Evolutionary conservation across 2,329 filamentous ascomycete genomes (phyloP), one percentile per base, ranked within the genome.

Genomic region (Penicillium sp.): DNA sequence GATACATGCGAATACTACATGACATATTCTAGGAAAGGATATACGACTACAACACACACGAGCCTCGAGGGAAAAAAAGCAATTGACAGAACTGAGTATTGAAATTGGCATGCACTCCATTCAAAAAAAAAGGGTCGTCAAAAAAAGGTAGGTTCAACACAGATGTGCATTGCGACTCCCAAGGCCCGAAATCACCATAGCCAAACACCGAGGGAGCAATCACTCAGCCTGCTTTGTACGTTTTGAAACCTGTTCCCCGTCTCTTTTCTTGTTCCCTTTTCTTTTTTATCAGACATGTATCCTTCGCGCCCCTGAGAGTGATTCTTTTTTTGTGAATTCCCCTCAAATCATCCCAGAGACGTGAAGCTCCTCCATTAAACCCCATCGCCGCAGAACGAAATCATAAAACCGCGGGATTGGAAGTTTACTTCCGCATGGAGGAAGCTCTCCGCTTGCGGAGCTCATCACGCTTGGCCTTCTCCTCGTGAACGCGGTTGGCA

Each of bases 391-490:
- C 63, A 66, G 61, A 67, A 67, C 64, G 63, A 65, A 63, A 62
- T 67, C 61, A 64, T 65, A 51, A 64, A 56, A 61, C 57, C 58
- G 58, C 54, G 55, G 60, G 53, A 53, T 13, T 42, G 48, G 51
- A 57, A 51, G 74, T 82, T 81, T 90, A 91, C 79, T 84, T 84
- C 83, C 93, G 93, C 88, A 95, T 91, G 74, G 93, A 97, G 78
- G 90, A 95, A 71, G 93, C 93, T 77, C 94, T 87, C 78, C 94
- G 88, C 91, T 97, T 97, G 84, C 91, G 90, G 78, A 88, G 82
- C 82, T 97, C 93, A 71, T 87, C 87, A 84, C 94, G 93, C 81
- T 88, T 87, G 76, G 89, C 83, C 86, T 97, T 96, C 83, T 91
- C 89, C 84, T 99, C 94, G 76, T 86, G 83, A 74, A 97, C 90